Evolutionary conservation across 192 early-diverging fungal genomes (phyloP), one percentile per base, ranked within the genome.

Genomic region (Coemansia aciculifera): DNA sequence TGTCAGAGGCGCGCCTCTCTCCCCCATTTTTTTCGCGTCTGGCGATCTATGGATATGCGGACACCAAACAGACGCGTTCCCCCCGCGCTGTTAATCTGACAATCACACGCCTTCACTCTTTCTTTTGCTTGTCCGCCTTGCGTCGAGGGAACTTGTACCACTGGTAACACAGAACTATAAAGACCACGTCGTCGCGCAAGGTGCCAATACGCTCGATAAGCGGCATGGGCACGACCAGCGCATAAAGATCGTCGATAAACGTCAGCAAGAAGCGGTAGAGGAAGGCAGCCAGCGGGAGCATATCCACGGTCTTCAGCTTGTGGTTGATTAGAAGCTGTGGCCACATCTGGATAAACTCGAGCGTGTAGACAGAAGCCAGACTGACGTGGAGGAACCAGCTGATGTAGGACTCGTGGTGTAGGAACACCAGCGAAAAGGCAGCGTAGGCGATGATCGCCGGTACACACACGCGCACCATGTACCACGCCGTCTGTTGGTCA

Each of bases 321-420:
- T 88, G 85, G 77, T 88, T 88, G 68, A 88, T 80, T 8, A 86
- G 69, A 24, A 88, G 77, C 72, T 88, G 86, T 3, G 86, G 86
- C 73, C 77, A 75, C 85, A 88, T 86, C 44, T 78, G 73, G 44
- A 88, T 73, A 67, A 88, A 88, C 64, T 84, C 86, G 49, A 88
- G 81, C 56, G 79, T 62, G 59, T 88, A 86, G 21, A 88, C 84
- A 8, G 83, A 67, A 17, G 77, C 82, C 46, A 88, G 62, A 37
- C 85, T 79, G 54, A 78, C 67, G 63, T 81, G 64, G 13, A 88
- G 65, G 60, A 77, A 70, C 81, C 81, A 88, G 59, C 84, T 85
- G 54, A 86, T 48, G 29, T 80, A 81, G 13, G 79, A 79, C 40
- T 81, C 71, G 73, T 88, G 83, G 24, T 74, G 51, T 48, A 72